Evolutionary conservation across 2,329 filamentous ascomycete species (phyloP).

Genomic region (Colletotrichum graminicola): DNA sequence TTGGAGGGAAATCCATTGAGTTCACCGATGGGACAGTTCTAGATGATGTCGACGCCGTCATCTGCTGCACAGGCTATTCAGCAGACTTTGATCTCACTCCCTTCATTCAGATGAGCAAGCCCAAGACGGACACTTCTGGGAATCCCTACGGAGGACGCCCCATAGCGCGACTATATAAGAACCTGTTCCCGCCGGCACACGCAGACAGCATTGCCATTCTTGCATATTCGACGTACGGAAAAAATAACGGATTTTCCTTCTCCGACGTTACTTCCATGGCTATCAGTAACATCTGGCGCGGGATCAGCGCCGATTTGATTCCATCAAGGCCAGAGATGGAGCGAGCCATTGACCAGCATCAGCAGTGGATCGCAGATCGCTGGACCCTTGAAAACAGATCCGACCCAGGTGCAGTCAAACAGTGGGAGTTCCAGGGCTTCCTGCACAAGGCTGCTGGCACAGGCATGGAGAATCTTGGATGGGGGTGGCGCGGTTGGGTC

Average conservation of each 20-base stretch:
- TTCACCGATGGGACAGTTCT: constrained; percentile 46
- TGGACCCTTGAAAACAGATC: constrained; percentile 43
- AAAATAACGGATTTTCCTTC: constrained; percentile 51
- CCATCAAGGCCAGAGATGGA: constrained; percentile 49
- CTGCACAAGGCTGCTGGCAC: constrained; percentile 56
- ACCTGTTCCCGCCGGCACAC: constrained; percentile 55
- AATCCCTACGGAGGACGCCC: constrained; percentile 48
- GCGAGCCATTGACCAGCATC: constrained; percentile 45
- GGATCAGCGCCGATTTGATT: constrained; percentile 46
- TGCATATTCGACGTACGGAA: constrained; percentile 47
- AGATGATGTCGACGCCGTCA: constrained; percentile 46
- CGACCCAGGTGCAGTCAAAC: constrained; percentile 44
- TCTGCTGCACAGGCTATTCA: constrained; percentile 49
- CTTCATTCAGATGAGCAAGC: constrained; percentile 45
- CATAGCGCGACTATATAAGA: constrained; percentile 53
- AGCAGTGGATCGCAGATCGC: constrained; percentile 47
- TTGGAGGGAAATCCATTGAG: constrained; percentile 45
- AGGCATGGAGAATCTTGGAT: constrained; percentile 56
- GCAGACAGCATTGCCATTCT: constrained; percentile 54
- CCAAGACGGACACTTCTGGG: constrained; percentile 27
- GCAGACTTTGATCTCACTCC: constrained; percentile 44
- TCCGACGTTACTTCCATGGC: constrained; percentile 55
- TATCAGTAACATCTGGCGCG: constrained; percentile 55
- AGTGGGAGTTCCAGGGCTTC: constrained; percentile 52
- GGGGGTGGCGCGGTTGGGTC: constrained; percentile 56